A percentile compares a stretch with the other conserved stretches of the same genome.
Evolutionary conservation across 345 rosid species (phyloP).

Genomic region (Gossypium anomalum): DNA sequence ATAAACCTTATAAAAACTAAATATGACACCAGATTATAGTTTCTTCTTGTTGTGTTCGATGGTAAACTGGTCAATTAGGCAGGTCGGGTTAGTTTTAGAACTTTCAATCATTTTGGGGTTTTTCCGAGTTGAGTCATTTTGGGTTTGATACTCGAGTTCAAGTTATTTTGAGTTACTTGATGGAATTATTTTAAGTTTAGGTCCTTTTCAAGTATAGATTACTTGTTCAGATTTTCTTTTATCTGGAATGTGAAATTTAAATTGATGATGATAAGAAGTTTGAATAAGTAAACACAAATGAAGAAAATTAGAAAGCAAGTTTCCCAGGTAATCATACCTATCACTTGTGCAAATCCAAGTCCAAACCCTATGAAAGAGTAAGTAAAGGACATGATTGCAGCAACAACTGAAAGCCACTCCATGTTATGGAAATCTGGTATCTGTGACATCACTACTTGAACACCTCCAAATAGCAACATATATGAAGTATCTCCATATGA

Average conservation of each 20-base stretch:
- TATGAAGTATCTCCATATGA: slow-evolving; percentile 19
- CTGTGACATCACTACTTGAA: slow-evolving; percentile 39
- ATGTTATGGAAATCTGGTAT: slow-evolving; percentile 44
- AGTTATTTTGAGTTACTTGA: too few species aligned
- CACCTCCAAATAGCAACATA: slow-evolving; percentile 39
- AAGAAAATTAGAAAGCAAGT: not conserved
- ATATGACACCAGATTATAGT: too few species aligned
- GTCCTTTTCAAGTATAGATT: too few species aligned
- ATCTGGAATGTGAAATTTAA: not conserved
- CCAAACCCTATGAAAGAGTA: slow-evolving; percentile 45
- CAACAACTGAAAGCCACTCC: slow-evolving; percentile 41
- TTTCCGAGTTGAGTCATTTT: too few species aligned
- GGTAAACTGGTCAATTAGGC: too few species aligned
- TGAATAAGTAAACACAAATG: not conserved
- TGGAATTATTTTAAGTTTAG: too few species aligned
- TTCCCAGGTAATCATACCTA: slow-evolving; percentile 21
- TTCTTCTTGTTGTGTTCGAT: too few species aligned
- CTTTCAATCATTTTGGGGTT: too few species aligned
- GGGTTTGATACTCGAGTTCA: too few species aligned
- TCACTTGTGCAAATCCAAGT: slow-evolving; percentile 40
- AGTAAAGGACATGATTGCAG: slow-evolving; percentile 44
- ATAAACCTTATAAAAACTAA: too few species aligned
- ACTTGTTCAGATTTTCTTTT: too few species aligned
- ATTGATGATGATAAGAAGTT: not conserved
- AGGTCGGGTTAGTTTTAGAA: too few species aligned